Conservation (phyloP, 495 filamentous ascomycete genomes). For the Hypoxylon trugodes region DNA sequence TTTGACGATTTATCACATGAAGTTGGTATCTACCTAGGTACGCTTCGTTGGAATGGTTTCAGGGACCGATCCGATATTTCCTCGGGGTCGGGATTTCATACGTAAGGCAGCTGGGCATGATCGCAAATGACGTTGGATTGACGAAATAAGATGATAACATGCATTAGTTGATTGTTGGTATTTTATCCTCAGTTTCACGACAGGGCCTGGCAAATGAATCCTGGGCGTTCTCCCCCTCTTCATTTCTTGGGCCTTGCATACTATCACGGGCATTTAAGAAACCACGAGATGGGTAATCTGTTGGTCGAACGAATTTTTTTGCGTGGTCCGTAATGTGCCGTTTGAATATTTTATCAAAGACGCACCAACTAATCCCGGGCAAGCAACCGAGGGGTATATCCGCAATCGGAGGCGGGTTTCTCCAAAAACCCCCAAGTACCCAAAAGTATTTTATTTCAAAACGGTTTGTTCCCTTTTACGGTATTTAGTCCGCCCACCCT, state of each 20-base stretch:
- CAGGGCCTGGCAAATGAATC: slow-evolving; percentile 21
- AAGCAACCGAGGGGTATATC: slow-evolving; percentile 22
- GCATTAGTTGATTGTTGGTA: background rate
- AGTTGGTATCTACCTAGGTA: background rate
- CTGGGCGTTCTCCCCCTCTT: slow-evolving; percentile 8
- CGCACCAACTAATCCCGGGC: slow-evolving; percentile 26
- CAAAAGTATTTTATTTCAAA: slow-evolving; percentile 8
- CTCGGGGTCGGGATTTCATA: slow-evolving; percentile 10
- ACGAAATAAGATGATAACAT: slow-evolving; percentile 16
- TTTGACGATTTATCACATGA: slow-evolving; percentile 2
- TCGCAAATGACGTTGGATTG: slow-evolving; percentile 30
- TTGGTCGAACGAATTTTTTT: slow-evolving; percentile 1
- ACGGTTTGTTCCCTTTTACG: slow-evolving; percentile 15
- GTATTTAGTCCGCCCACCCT: too few relatives aligned
- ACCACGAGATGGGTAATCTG: background rate
- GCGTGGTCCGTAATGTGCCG: too few relatives aligned
- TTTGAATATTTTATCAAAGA: slow-evolving; percentile 17
- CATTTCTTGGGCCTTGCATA: slow-evolving; percentile 16
- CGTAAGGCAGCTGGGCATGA: background rate
- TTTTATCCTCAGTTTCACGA: slow-evolving; percentile 20
- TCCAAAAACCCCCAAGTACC: too few relatives aligned
- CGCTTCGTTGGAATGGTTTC: background rate
- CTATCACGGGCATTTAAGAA: slow-evolving; percentile 4
- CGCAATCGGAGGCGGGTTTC: slow-evolving; percentile 24
- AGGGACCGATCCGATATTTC: slow-evolving; percentile 17